Evolutionary conservation across 176 grass and related monocot genomes (phyloP), one percentile per base, ranked within the genome.

Genomic region (Musa itinerans): DNA sequence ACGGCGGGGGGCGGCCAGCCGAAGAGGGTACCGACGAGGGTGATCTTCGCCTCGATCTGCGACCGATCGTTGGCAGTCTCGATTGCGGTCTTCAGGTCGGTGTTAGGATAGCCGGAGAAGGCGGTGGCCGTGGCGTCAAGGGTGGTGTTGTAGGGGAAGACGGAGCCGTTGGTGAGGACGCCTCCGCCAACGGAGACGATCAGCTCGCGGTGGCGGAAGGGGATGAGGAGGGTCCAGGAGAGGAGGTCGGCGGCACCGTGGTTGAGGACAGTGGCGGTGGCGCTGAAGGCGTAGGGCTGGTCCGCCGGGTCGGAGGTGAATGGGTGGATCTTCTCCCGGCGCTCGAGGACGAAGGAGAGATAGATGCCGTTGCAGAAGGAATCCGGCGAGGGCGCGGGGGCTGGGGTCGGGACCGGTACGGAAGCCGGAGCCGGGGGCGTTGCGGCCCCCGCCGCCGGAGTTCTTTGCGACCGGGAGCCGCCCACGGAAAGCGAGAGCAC

Each of bases 1-100:
- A 52, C 54, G 69, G 71, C 68, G 6, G 65, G 34, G 0, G 53
- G 59, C 0, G 87, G 85, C 1, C 26, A 25, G 65, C 81, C 83
- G 53, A 97, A 97, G 54, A 97, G 74, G 20, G 93, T 97, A 17
- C 93, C 90, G 77, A 86, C 74, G n/a, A 97, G n/a, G 73, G 58
- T 52, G 78, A 97, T 54, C n/a, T 68, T 20, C 17, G 84, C 87
- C 63, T 82, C 83, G 48, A 97, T 97, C 43, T 90, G 93, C 13
- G 87, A 90, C 69, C 81, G 71, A 19, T 73, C 71, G 50, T 24
- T 54, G 71, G 71, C 71, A 12, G 52, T 54, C 71, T 73, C 71
- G 71, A 73, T 73, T 8, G 71, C n/a, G 52, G 50, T 54, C 52
- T 54, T 73, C 21, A 97, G 86, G 83, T 96, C 93, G 34, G 90